Conservation (phyloP, 768 basidiomycete species). For the Boletus bicolor region DNA sequence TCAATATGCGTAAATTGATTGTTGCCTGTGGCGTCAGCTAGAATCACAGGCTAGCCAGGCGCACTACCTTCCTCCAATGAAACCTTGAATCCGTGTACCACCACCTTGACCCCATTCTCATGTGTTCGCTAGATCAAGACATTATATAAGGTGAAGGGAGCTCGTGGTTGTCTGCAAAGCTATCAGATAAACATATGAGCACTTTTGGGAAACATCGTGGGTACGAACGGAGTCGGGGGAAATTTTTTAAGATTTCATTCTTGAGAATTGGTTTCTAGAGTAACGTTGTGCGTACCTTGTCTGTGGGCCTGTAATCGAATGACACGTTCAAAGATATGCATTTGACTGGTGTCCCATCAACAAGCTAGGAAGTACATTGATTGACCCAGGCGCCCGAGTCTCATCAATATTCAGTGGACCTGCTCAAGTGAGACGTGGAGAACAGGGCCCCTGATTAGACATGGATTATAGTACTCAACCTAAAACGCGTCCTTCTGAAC, state of each 20-base stretch:
- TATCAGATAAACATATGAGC: slow-evolving; percentile 13
- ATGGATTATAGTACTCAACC: not conserved
- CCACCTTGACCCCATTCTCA: slow-evolving; percentile 20
- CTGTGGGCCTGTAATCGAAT: slow-evolving; percentile 1
- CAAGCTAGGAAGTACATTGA: not conserved
- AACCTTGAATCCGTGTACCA: slow-evolving; percentile 6
- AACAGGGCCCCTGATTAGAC: not conserved
- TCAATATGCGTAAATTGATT: not conserved
- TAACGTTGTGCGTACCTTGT: not conserved
- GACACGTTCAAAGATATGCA: slow-evolving; percentile 3
- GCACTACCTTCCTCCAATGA: slow-evolving; percentile 4
- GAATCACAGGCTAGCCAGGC: slow-evolving; percentile 1
- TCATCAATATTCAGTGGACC: not conserved
- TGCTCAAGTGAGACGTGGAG: not conserved
- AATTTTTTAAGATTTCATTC: slow-evolving; percentile 7
- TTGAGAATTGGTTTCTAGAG: slow-evolving; percentile 5
- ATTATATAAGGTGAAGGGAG: slow-evolving; percentile 1
- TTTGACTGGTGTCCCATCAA: slow-evolving; percentile 1
- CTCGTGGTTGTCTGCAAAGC: not conserved
- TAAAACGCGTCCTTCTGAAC: not conserved
- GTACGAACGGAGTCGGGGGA: not conserved
- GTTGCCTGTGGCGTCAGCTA: slow-evolving; percentile 17
- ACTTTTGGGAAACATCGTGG: slow-evolving; percentile 11
- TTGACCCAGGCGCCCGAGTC: slow-evolving; percentile 2
- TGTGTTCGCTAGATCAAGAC: slow-evolving; percentile 7